Evolutionary conservation across 768 basidiomycete genomes (phyloP).

Genomic region (Xerocomellus chrysenteron): DNA sequence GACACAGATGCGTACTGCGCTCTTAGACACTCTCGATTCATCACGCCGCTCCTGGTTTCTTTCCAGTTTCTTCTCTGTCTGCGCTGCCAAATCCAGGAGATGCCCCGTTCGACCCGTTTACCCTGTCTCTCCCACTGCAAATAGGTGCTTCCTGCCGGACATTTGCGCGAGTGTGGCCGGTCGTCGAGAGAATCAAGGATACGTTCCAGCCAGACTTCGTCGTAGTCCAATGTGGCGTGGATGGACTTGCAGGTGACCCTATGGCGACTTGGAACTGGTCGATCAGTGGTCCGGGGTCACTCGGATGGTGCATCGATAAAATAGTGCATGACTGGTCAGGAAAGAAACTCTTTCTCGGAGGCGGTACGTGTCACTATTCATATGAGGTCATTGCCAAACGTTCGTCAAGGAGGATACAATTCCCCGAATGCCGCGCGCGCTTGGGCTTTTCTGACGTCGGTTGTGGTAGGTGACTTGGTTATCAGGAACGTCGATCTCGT

Average conservation of each 20-base stretch:
- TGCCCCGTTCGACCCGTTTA: conserved; percentile 51
- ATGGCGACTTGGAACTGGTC: conserved; percentile 74
- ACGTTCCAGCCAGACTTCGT: conserved; percentile 75
- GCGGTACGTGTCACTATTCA: conserved; percentile 45
- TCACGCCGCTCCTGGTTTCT: conserved; percentile 81
- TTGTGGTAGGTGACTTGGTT: conserved; percentile 51
- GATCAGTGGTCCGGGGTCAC: conserved; percentile 54
- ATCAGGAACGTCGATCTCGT: background rate
- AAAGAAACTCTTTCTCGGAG: conserved; percentile 71
- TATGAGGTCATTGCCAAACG: background rate
- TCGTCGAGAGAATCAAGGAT: conserved; percentile 58
- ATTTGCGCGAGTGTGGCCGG: conserved; percentile 60
- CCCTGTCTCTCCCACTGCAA: conserved; percentile 76
- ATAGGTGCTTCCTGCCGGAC: conserved; percentile 68
- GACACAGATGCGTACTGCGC: background rate
- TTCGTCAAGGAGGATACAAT: conserved; percentile 72
- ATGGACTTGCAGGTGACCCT: conserved; percentile 84
- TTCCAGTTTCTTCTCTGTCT: conserved; percentile 60
- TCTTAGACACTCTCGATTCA: conserved; percentile 79
- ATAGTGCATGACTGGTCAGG: conserved; percentile 56
- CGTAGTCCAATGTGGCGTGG: conserved; percentile 84
- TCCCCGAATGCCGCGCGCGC: conserved; percentile 81
- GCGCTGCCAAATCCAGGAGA: conserved; percentile 42
- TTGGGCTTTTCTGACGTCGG: conserved; percentile 80
- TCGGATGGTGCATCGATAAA: conserved; percentile 65